Conservation (phyloP, 2,329 filamentous ascomycete species). For the Didymella pomorum region DNA sequence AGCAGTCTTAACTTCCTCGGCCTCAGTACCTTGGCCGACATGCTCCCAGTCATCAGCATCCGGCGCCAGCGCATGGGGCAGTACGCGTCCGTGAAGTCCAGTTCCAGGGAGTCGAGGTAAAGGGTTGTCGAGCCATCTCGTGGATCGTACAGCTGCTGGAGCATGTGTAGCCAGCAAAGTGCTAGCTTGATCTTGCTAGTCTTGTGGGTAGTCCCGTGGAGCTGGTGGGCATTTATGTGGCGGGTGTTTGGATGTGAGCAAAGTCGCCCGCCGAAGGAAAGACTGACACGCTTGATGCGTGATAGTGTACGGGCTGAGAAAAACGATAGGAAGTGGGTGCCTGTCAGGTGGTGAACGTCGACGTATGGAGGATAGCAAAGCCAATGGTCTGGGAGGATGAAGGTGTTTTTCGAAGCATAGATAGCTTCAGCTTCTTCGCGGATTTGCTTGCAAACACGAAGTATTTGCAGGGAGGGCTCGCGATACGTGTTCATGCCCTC, state of each 20-base stretch:
- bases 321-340: neutral
- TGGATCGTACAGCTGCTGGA: neutral
- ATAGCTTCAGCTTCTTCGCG: constrained; percentile 24
- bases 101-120: neutral
- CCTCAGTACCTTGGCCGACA: neutral
- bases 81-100: neutral
- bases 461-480: constrained; percentile 10
- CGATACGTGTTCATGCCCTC: neutral
- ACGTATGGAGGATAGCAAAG: neutral
- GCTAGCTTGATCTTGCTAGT: neutral
- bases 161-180: neutral
- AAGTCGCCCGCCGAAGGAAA: neutral
- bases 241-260: neutral
- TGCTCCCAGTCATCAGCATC: neutral
- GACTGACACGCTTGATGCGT: neutral
- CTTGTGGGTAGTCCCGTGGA: neutral
- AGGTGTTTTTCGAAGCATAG: constrained; percentile 28
- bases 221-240: neutral
- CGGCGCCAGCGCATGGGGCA: neutral
- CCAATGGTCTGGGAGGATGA: constrained; percentile 21
- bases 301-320: neutral
- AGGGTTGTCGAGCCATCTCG: neutral
- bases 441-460: constrained; percentile 25
- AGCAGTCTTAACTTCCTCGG: neutral
- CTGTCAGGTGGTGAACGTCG: neutral